Base-by-base conservation (phyloP, 2,329 filamentous ascomycete genomes). In the Trichoderma endophyticum region DNA sequence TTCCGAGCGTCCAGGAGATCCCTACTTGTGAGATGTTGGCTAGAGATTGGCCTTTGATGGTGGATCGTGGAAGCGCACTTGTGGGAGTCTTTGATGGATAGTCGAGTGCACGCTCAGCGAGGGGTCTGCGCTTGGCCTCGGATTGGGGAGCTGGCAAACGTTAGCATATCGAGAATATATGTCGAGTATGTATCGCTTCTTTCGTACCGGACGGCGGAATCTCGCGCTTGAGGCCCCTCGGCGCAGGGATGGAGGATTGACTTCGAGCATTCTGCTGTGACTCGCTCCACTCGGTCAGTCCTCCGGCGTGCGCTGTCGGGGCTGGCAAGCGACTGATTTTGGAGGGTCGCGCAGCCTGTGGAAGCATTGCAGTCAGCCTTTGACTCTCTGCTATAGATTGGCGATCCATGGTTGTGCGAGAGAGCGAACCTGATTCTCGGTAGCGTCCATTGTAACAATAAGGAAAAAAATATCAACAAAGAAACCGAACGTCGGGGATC, bases 101-200 rank as follows among this genome's bases (percentile, higher is more conserved):
- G 72, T 91, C 89, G 73, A 80, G 85, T 36, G 85, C 88, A 75
- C 84, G 84, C 71, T 91, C 87, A 24, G 80, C 81, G 30, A 90
- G 80, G 15, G 87, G 88, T 76, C 89, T 89, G 71, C 90, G 85
- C 80, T 92, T 92, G 3, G 88, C 77, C 64, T 89, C 86, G 24
- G 89, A 84, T 76, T 88, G 84, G 26, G 82, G 75, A 66, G 85
- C 88, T 90, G 74, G 62, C 64, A 70, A 71, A 71, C 30, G 65
- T 65, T 51, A 71, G 59, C 36, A 60, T 67, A 32, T 32, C 12
- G 21, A 26, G 28, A 32, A 6, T 3, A 3, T 51, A 5, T 21
- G n/a, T 7, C 26, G 7, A 30, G 26, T 28, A 43, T 9, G 15
- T 8, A n/a, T 18, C 28, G 18, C 15, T 59, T 24, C 5, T 26